A percentile compares a stretch with the other conserved stretches of the same genome.
Conservation (phyloP, 805 yeast genomes). For the Nakazawaea laoshanensis region DNA sequence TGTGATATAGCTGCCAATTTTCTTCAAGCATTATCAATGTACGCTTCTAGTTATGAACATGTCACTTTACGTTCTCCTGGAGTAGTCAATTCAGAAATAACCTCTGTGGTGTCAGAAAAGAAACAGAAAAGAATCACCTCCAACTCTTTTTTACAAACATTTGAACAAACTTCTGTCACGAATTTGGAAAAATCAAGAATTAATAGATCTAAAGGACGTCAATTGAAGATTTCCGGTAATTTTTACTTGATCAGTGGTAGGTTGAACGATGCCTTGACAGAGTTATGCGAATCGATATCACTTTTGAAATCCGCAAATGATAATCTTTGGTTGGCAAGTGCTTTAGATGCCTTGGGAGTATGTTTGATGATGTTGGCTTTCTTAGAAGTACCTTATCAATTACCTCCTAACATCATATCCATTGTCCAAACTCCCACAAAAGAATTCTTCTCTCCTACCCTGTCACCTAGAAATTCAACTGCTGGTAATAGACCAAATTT, state of each 20-base stretch:
- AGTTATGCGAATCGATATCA: slow-evolving; percentile 66
- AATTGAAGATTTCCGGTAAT: slow-evolving; percentile 66
- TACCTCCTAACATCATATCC: slow-evolving; percentile 22
- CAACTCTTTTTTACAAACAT: slow-evolving; percentile 13
- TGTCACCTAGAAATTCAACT: slow-evolving; percentile 42
- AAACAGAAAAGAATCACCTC: slow-evolving; percentile 18
- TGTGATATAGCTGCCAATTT: slow-evolving; percentile 67
- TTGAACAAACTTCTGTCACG: slow-evolving; percentile 16
- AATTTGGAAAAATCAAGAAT: slow-evolving; percentile 25
- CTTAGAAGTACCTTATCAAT: slow-evolving; percentile 41
- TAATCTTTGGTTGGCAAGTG: slow-evolving; percentile 79
- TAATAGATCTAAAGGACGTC: slow-evolving; percentile 58
- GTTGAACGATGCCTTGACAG: slow-evolving; percentile 57
- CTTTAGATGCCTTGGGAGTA: slow-evolving; percentile 75
- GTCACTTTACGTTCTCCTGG: slow-evolving; percentile 82
- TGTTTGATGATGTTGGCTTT: slow-evolving; percentile 53
- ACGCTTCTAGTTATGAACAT: slow-evolving; percentile 67
- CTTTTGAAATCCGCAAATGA: slow-evolving; percentile 59
- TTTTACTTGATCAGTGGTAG: slow-evolving; percentile 78
- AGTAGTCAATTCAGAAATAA: slow-evolving; percentile 39
- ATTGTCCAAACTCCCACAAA: too few relatives aligned
- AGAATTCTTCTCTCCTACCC: too few relatives aligned
- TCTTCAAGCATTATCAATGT: slow-evolving; percentile 53
- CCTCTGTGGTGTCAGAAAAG: slow-evolving; percentile 13
- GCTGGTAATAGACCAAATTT: slow-evolving; percentile 11